Evolutionary conservation across 2,329 filamentous ascomycete species (phyloP), one percentile per base, ranked within the genome.

Genomic region (Gaeumannomyces sp.): DNA sequence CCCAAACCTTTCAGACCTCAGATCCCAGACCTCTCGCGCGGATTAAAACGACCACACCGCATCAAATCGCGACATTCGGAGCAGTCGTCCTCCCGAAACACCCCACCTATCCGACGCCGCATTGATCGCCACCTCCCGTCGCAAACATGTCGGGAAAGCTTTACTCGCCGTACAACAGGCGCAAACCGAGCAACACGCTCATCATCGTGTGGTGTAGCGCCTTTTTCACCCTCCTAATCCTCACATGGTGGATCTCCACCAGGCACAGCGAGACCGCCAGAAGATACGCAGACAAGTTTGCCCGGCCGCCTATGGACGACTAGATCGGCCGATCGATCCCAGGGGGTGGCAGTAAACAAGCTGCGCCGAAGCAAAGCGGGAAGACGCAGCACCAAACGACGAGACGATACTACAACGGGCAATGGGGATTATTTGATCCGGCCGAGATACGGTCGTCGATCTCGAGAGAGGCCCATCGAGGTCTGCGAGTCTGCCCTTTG

Each of bases 201-300:
- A 66, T 71, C 29, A 2, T 68, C 13, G 13, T 70, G 29, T 72
- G 70, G 70, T 60, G 70, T 38, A 57, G 60, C 56, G 63, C 62
- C 31, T 70, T 72, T 45, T 38, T 67, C 59, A 60, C 66, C 33
- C 59, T 70, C 16, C 45, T 69, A 7, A 67, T 68, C 63, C 8
- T 68, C 56, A 70, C 66, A 5, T 71, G 68, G 68, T 71, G 65
- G 61, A 63, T 72, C n/a, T 62, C 66, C 27, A 68, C 68, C 5
- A 67, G 68, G 7, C 68, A 69, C 50, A 25, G 59, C 33, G 67
- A 68, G 28, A 59, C 59, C 58, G 66, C 69, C 0, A 58, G 22
- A 10, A 61, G 64, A 1, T 69, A 68, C 38, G 65, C 65, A 38
- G 59, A 68, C 14, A 65, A 67, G 61, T 68, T 70, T 14, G 45